Conservation (phyloP, 1,284 basidiomycete genomes). For the Sanguinoderma infundibulare region DNA sequence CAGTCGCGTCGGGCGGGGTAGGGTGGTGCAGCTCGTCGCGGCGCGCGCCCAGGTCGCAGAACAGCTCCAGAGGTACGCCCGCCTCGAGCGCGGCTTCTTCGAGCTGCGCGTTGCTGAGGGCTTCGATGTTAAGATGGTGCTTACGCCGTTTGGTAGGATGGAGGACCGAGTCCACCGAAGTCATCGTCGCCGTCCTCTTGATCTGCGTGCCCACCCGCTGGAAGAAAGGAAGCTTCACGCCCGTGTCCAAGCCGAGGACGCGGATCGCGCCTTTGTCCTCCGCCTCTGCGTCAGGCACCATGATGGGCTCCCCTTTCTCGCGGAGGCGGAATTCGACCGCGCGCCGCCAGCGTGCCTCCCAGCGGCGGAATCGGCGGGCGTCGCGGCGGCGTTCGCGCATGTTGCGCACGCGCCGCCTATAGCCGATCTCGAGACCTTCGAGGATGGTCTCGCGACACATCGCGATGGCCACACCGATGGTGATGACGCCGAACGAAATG, state of each 20-base stretch:
- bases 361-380: constrained; percentile 40
- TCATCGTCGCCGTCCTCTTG: constrained; percentile 17
- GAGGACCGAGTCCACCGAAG: constrained; percentile 20
- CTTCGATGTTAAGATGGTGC: constrained; percentile 64
- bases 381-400: constrained; percentile 46
- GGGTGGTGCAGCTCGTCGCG: not conserved
- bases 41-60: constrained; percentile 35
- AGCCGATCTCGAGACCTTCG: constrained; percentile 67
- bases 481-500: constrained; percentile 62
- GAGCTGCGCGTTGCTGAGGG: constrained; percentile 52
- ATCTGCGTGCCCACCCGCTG: constrained; percentile 10
- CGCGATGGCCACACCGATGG: constrained; percentile 66
- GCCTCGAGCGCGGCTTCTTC: constrained; percentile 66
- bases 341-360: constrained; percentile 56
- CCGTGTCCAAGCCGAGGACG: constrained; percentile 27
- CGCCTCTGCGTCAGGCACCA: constrained; percentile 47
- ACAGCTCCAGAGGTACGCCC: constrained; percentile 57
- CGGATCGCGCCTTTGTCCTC: constrained; percentile 24
- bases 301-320: constrained; percentile 50
- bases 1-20: not conserved
- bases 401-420: constrained; percentile 53
- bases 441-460: constrained; percentile 74
- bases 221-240: constrained; percentile 13
- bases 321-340: constrained; percentile 63
- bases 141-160: constrained; percentile 38